phyloP scores from a whole-genome alignment of 495 filamentous ascomycete genomes.

The Trichocladium antarcticum region DNA sequence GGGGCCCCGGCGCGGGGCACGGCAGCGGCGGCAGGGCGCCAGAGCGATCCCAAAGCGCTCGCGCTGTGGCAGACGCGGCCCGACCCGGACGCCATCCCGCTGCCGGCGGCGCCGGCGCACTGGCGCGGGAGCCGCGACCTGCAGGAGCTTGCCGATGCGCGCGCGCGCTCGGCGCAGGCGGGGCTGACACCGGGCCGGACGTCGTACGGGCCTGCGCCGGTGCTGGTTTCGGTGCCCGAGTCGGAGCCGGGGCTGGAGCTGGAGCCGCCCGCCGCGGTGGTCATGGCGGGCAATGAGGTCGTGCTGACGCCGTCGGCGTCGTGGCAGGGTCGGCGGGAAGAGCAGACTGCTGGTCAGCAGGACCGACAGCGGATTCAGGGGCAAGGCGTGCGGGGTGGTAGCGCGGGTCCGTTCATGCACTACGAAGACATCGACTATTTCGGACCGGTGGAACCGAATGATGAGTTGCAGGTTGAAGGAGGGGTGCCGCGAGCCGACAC shows the following conservation, averaged over 20 bases:
- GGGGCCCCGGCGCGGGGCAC: too few species aligned
- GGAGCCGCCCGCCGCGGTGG: too few species aligned
- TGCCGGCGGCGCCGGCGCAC: constrained; percentile 1
- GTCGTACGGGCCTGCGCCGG: constrained; percentile 14
- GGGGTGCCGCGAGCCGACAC: constrained; percentile 3
- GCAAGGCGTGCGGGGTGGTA: not conserved
- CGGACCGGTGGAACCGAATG: constrained; percentile 10
- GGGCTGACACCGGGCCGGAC: constrained; percentile 3
- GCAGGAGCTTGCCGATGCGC: constrained; percentile 16
- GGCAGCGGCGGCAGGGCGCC: too few species aligned
- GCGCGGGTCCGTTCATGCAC: constrained; percentile 22
- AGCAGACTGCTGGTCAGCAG: too few species aligned
- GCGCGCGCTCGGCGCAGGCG: constrained; percentile 7
- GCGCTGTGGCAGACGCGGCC: constrained; percentile 1
- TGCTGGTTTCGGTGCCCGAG: not conserved
- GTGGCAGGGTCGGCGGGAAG: not conserved
- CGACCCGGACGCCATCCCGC: not conserved
- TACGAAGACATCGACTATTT: constrained; percentile 24
- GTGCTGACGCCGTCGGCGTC: not conserved
- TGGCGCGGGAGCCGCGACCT: constrained; percentile 12
- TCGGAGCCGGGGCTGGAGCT: too few species aligned
- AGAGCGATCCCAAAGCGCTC: not conserved
- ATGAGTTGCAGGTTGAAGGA: constrained; percentile 6
- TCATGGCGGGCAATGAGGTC: not conserved
- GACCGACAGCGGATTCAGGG: not conserved